Conservation (phyloP, 2,329 filamentous ascomycete genomes). For the Colletotrichum sp. region DNA sequence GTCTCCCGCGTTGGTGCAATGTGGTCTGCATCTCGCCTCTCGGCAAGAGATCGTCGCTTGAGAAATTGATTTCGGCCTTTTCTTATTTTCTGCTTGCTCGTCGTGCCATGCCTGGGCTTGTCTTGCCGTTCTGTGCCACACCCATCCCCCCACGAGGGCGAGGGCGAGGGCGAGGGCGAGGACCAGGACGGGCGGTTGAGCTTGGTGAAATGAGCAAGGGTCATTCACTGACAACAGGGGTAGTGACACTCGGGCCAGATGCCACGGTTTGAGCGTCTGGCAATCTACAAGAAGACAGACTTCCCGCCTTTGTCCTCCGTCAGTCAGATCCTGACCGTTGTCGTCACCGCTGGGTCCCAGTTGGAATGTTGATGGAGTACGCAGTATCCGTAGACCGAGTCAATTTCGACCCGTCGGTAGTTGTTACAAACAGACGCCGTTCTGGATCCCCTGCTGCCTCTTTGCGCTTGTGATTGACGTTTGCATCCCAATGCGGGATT, state of each 20-base stretch:
- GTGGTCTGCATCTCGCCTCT: conserved; percentile 7
- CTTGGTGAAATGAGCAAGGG: too few species aligned
- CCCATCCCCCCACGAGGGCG: neutral
- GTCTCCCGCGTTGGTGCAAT: neutral
- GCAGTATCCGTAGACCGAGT: neutral
- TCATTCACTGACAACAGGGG: neutral
- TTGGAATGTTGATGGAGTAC: neutral
- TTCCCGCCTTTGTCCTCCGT: neutral
- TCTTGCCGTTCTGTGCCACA: neutral
- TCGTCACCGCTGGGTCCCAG: conserved; percentile 8
- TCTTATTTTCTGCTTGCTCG: neutral
- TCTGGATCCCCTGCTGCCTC: neutral
- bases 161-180: neutral
- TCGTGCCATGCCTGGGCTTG: neutral
- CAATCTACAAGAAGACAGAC: neutral
- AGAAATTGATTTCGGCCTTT: conserved; percentile 10
- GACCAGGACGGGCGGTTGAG: too few species aligned
- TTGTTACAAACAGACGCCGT: conserved; percentile 15
- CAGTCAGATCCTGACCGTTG: neutral
- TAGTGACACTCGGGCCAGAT: neutral
- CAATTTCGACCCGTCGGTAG: conserved; percentile 16
- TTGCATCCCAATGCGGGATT: conserved; percentile 8
- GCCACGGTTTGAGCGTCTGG: neutral
- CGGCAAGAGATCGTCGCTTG: neutral
- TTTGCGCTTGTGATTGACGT: neutral